These are phyloP conservation scores for Epicoccum sorghinum DNA, from an alignment of 2,329 filamentous ascomycete genomes.

Conservation along the genomic window DNA sequence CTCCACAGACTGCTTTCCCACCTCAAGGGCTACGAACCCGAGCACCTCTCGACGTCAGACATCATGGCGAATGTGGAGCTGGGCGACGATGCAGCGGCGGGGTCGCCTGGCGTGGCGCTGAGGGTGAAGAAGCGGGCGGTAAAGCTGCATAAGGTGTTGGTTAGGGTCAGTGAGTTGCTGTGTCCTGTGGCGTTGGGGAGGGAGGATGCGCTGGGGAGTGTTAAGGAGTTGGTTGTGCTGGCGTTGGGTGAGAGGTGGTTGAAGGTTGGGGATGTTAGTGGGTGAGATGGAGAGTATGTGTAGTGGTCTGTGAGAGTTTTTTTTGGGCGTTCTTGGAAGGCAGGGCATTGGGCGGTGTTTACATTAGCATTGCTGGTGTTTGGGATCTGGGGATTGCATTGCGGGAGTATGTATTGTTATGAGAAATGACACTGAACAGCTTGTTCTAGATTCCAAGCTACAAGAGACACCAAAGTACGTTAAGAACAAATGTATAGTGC, in stretches of 20 bases:
- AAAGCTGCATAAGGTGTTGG: constrained; percentile 47
- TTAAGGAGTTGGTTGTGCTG: constrained; percentile 43
- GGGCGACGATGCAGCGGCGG: constrained; percentile 13
- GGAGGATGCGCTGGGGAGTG: constrained; percentile 32
- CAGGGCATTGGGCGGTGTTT: too few relatives aligned
- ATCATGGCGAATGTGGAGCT: constrained; percentile 23
- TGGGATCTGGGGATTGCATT: too few relatives aligned
- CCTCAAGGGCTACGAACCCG: constrained; percentile 35
- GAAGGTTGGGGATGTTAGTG: constrained; percentile 39
- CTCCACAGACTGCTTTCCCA: constrained; percentile 60
- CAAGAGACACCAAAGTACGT: too few relatives aligned
- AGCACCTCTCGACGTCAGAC: constrained; percentile 15
- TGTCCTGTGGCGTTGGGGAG: constrained; percentile 45
- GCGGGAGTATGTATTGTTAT: too few relatives aligned
- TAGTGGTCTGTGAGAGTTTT: too few relatives aligned
- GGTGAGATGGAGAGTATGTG: not conserved
- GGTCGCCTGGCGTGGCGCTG: constrained; percentile 4
- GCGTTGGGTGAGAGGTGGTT: constrained; percentile 46
- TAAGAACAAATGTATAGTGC: too few relatives aligned
- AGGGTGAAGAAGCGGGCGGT: constrained; percentile 44
- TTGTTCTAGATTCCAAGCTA: too few relatives aligned
- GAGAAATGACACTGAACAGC: too few relatives aligned
- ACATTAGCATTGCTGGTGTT: too few relatives aligned
- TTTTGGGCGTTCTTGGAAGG: too few relatives aligned
- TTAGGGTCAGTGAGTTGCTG: constrained; percentile 46